Evolutionary conservation across 202 grass and related monocot species (phyloP).

Genomic region (Saccharum hybrid): DNA sequence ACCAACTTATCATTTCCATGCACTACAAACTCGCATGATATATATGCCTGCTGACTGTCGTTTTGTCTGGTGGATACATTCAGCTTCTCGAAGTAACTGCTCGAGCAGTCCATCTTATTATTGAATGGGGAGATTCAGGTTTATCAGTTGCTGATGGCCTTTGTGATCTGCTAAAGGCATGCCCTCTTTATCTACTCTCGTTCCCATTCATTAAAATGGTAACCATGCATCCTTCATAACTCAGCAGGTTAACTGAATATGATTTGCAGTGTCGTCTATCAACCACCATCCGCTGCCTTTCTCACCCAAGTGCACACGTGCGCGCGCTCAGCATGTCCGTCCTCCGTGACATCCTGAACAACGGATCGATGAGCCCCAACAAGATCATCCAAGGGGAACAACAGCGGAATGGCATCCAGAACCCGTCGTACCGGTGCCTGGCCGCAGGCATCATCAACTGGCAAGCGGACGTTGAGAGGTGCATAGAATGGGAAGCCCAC

Average conservation of each 20-base stretch:
- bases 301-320: constrained; percentile 92
- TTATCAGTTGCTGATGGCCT: constrained; percentile 83
- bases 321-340: constrained; percentile 89
- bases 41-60: constrained; percentile 6
- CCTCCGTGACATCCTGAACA: constrained; percentile 87
- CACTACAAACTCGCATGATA: constrained; percentile 8
- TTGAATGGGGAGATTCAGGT: constrained; percentile 85
- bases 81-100: constrained; percentile 98
- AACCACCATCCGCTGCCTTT: constrained; percentile 86
- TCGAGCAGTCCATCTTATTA: constrained; percentile 85
- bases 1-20: not conserved
- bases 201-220: not conserved
- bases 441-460: constrained; percentile 60
- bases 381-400: constrained; percentile 61
- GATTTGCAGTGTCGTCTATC: constrained; percentile 90
- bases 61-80: constrained; percentile 20
- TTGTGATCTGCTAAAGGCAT: constrained; percentile 90
- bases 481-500: constrained; percentile 90
- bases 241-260: constrained; percentile 39
- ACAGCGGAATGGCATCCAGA: constrained; percentile 52
- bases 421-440: constrained; percentile 63
- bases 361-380: constrained; percentile 41
- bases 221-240: constrained; percentile 22
- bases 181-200: constrained; percentile 4
- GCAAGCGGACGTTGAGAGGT: constrained; percentile 81